phyloP scores from a whole-genome alignment of 139 green algal genomes.

The Haematococcus lacustris region DNA sequence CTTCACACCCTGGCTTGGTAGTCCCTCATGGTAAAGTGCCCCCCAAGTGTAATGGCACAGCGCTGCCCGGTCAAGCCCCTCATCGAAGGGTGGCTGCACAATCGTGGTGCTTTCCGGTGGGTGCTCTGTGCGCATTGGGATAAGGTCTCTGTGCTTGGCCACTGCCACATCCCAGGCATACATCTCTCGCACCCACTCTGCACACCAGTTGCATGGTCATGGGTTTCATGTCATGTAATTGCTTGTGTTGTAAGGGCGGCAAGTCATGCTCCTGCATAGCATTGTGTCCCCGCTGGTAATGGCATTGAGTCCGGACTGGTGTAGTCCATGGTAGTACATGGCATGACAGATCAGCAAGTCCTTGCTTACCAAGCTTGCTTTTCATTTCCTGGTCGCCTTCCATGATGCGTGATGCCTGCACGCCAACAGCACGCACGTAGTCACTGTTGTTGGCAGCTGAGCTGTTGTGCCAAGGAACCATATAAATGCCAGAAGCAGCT shows the following conservation, averaged over 20 bases:
- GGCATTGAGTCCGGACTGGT: too few relatives aligned
- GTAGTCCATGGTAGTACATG: too few relatives aligned
- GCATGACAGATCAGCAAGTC: background rate
- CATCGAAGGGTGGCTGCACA: slow-evolving; percentile 53
- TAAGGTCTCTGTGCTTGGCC: slow-evolving; percentile 30
- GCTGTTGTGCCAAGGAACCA: too few relatives aligned
- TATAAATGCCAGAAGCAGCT: too few relatives aligned
- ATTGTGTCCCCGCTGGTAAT: too few relatives aligned
- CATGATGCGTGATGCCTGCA: slow-evolving; percentile 56
- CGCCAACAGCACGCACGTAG: background rate
- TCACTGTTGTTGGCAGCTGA: too few relatives aligned
- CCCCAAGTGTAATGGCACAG: slow-evolving; percentile 90
- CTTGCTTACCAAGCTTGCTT: slow-evolving; percentile 55
- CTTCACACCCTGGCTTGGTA: slow-evolving; percentile 4
- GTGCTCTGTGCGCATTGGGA: slow-evolving; percentile 32
- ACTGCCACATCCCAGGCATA: slow-evolving; percentile 67
- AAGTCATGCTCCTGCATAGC: too few relatives aligned
- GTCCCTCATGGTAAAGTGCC: slow-evolving; percentile 23
- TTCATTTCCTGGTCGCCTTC: slow-evolving; percentile 70
- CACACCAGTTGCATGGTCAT: too few relatives aligned
- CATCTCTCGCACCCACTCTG: slow-evolving; percentile 86
- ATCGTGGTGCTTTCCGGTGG: slow-evolving; percentile 54
- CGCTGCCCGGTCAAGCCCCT: slow-evolving; percentile 46
- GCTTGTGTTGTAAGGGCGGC: too few relatives aligned
- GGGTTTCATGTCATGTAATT: too few relatives aligned